Conservation (phyloP, 805 yeast species). For the Saccharomycopsis sp. region DNA sequence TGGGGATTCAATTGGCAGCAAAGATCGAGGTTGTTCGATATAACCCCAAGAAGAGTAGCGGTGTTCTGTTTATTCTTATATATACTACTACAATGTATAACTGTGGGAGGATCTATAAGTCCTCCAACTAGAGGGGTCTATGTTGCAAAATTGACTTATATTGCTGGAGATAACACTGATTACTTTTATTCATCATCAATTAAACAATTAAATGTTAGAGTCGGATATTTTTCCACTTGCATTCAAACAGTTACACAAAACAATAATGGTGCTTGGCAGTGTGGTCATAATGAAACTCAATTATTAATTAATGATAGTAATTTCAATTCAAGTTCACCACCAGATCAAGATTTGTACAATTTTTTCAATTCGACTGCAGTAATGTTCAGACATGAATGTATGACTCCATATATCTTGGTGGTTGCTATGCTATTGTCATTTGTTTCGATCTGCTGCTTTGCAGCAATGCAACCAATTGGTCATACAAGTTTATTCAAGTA, state of each 20-base stretch:
- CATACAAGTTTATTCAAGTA: background rate
- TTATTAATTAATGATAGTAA: slow-evolving; percentile 10
- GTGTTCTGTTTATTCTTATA: slow-evolving; percentile 17
- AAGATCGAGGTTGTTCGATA: background rate
- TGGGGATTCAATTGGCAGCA: no score
- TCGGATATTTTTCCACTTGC: slow-evolving; percentile 21
- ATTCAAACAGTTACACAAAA: slow-evolving; percentile 9
- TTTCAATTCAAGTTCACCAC: slow-evolving; percentile 15
- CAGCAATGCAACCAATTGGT: slow-evolving; percentile 1
- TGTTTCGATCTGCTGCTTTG: slow-evolving; percentile 15
- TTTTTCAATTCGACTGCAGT: slow-evolving; percentile 19
- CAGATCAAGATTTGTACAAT: slow-evolving; percentile 19
- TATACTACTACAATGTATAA: slow-evolving; percentile 22
- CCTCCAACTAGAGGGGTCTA: slow-evolving; percentile 16
- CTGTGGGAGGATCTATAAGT: slow-evolving; percentile 18
- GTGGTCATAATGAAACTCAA: slow-evolving; percentile 14
- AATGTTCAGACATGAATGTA: slow-evolving; percentile 21
- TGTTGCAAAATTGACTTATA: slow-evolving; percentile 20
- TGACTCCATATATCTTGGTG: slow-evolving; percentile 19
- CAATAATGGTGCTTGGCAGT: slow-evolving; percentile 13
- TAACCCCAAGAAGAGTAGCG: slow-evolving; percentile 18
- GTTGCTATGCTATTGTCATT: slow-evolving; percentile 20
- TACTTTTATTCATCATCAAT: slow-evolving; percentile 14
- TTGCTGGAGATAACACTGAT: slow-evolving; percentile 17
- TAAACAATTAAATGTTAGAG: slow-evolving; percentile 15